These are phyloP conservation scores for Solanum hybrid DNA, from an alignment of 305 asterid species.

Conservation along the genomic window DNA sequence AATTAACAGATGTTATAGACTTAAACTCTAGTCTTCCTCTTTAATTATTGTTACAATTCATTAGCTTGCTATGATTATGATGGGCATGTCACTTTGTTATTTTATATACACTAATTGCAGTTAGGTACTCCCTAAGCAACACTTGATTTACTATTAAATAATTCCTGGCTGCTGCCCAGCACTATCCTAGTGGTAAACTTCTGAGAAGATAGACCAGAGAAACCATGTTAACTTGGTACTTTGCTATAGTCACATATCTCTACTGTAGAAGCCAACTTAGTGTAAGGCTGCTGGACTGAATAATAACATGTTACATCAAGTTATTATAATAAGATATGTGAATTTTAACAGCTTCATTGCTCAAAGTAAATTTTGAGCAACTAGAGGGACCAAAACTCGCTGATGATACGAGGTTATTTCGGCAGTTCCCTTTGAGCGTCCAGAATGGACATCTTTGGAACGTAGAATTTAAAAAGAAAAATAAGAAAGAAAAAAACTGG, in stretches of 20 bases:
- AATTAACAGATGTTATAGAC: neutral
- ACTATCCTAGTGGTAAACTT: neutral
- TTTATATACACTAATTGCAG: neutral
- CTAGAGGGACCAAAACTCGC: neutral
- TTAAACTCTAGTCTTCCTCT: neutral
- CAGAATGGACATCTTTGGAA: neutral
- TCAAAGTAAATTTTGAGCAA: neutral
- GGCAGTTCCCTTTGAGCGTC: neutral
- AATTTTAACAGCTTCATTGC: neutral
- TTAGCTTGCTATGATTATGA: neutral
- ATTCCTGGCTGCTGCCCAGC: neutral
- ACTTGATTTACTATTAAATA: neutral
- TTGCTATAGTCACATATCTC: neutral
- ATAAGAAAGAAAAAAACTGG: neutral
- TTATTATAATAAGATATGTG: neutral
- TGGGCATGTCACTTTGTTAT: neutral
- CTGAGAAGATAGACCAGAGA: neutral
- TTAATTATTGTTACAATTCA: neutral
- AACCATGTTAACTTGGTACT: neutral
- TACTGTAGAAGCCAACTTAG: neutral
- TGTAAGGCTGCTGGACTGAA: neutral
- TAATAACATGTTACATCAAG: neutral
- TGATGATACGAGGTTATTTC: neutral
- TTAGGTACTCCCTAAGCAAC: neutral
- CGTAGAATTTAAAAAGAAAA: neutral